Evolutionary conservation across 2,329 filamentous ascomycete genomes (phyloP), one percentile per base, ranked within the genome.

Genomic region (Pseudocercospora eumusae): DNA sequence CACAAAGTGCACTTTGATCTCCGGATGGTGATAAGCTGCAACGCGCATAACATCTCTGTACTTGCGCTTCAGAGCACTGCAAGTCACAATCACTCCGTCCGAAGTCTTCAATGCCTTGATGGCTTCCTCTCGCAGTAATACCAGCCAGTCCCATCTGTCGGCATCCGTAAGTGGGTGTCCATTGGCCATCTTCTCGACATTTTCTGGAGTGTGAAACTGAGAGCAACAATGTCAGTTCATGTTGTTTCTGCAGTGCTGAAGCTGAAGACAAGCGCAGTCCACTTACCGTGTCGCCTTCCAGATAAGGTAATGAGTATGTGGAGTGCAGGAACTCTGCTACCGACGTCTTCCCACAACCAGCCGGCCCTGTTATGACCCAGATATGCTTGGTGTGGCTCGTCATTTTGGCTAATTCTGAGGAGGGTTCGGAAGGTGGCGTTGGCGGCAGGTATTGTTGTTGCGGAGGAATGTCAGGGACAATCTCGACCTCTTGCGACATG

Each of bases 141-240:
- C 80, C 18, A 99, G 87, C 95, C 95, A 99, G 80, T 97, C 93
- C 95, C 95, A 98, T 66, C 95, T 89, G 78, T 99, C 95, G 63
- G 88, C 88, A 74, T 99, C 95, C 60, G 90, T 96, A 36, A 99
- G 83, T 2, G 95, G 92, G 60, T 87, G 88, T 68, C 91, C 91
- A 69, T 83, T 83, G 73, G 85, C 83, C 95, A 99, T 99, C 79
- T 98, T 99, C 59, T 93, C 88, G 33, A 83, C 79, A 62, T 83
- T 82, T 10, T 75, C 72, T 36, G 76, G 75, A 1, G 81, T 80
- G 70, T 84, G 82, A 68, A 77, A 82, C 80, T 82, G 25, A 40
- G 5, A 10, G 25, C 1, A 10, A 25, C 20, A 18, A 10, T n/a
- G 47, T 52, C 25, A 52, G 47, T 25, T 4, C 44, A 47, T 21